Percentiles rank a stretch among this genome's conserved stretches.
Evolutionary conservation across 805 yeast genomes (phyloP).

Genomic region (Candida tammaniensis): DNA sequence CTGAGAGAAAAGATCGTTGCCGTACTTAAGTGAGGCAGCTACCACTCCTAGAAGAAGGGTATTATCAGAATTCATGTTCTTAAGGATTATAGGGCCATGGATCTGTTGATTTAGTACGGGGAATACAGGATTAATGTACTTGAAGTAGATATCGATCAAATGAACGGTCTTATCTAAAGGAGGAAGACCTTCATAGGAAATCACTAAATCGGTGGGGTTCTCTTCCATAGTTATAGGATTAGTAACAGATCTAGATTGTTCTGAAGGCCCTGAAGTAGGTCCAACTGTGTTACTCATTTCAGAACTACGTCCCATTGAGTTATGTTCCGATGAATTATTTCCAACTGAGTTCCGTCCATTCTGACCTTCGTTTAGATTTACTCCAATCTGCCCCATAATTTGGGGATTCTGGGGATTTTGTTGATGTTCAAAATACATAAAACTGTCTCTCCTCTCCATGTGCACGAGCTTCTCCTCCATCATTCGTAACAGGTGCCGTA

Average conservation of each 20-base stretch:
- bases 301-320: too few relatives aligned
- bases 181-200: background rate
- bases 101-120: constrained; percentile 13
- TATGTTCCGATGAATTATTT: too few relatives aligned
- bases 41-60: constrained; percentile 12
- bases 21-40: constrained; percentile 9
- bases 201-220: too few relatives aligned
- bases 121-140: constrained; percentile 13
- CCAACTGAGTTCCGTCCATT: too few relatives aligned
- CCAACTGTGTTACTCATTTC: too few relatives aligned
- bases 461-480: constrained; percentile 11
- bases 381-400: too few relatives aligned
- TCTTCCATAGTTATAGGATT: too few relatives aligned
- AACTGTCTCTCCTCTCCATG: too few relatives aligned
- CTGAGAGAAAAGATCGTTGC: constrained; percentile 3
- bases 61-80: constrained; percentile 5
- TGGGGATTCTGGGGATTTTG: too few relatives aligned
- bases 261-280: too few relatives aligned
- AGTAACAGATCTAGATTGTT: constrained; percentile 1
- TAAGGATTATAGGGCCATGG: constrained; percentile 6
- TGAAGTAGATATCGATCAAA: constrained; percentile 13
- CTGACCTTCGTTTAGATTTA: too few relatives aligned
- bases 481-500: constrained; percentile 8
- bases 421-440: too few relatives aligned
- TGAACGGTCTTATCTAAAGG: constrained; percentile 2